These are phyloP conservation scores for Fusarium annulatum DNA, from an alignment of 2,329 filamentous ascomycete genomes.

Conservation along the genomic window DNA sequence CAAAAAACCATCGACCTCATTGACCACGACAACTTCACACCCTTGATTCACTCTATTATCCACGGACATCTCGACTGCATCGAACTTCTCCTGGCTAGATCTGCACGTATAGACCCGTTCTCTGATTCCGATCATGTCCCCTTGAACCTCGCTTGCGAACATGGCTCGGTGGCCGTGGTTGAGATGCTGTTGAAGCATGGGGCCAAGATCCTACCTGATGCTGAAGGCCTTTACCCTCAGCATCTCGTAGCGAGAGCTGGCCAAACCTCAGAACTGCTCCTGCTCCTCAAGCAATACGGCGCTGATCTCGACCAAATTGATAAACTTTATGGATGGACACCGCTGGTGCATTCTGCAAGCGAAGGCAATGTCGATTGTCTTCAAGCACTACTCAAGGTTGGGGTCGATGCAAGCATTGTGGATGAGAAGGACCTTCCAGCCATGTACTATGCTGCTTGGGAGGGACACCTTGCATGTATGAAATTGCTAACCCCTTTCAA, in stretches of 20 bases:
- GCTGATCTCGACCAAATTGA: slow-evolving; percentile 92
- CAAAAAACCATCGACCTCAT: slow-evolving; percentile 84
- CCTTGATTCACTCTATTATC: slow-evolving; percentile 93
- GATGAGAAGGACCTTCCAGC: slow-evolving; percentile 95
- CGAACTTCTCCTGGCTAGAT: slow-evolving; percentile 77
- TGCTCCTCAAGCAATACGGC: slow-evolving; percentile 85
- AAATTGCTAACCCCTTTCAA: slow-evolving; percentile 77
- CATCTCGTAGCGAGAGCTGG: slow-evolving; percentile 93
- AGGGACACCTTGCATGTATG: slow-evolving; percentile 96
- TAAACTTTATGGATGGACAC: slow-evolving; percentile 97
- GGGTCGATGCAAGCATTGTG: slow-evolving; percentile 80
- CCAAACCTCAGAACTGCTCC: slow-evolving; percentile 80
- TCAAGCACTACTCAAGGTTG: slow-evolving; percentile 80
- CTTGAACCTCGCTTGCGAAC: slow-evolving; percentile 93
- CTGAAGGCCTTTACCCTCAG: slow-evolving; percentile 96
- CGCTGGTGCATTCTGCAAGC: slow-evolving; percentile 93
- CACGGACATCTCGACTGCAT: slow-evolving; percentile 86
- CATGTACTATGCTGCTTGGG: slow-evolving; percentile 99
- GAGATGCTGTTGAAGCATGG: slow-evolving; percentile 84
- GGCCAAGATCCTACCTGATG: slow-evolving; percentile 88
- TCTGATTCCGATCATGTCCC: slow-evolving; percentile 93
- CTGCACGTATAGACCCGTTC: slow-evolving; percentile 86
- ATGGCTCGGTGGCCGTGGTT: slow-evolving; percentile 86
- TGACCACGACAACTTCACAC: slow-evolving; percentile 97
- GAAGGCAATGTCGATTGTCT: slow-evolving; percentile 94